Conservation (phyloP, 2,329 filamentous ascomycete genomes). For the Neurospora crassa region DNA sequence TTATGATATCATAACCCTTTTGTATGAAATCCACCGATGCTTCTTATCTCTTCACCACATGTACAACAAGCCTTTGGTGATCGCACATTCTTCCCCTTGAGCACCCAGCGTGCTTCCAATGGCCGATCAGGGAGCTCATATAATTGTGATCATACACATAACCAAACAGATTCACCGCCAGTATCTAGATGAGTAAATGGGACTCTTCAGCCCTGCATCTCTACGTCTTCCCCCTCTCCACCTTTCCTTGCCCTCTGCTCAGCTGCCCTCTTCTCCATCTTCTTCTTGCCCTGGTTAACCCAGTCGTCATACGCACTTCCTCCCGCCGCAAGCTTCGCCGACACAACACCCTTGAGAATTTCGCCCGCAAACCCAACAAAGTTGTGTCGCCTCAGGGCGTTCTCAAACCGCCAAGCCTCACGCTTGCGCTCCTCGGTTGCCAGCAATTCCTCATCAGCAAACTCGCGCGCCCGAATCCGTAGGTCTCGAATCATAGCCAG, state of each 20-base stretch:
- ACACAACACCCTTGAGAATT: slow-evolving; percentile 78
- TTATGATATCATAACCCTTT: not conserved
- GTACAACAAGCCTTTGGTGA: not conserved
- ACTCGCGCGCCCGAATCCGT: slow-evolving; percentile 64
- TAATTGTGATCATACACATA: not conserved
- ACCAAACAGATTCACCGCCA: not conserved
- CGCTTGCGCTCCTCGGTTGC: slow-evolving; percentile 76
- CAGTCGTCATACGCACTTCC: slow-evolving; percentile 60
- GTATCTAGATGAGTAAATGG: not conserved
- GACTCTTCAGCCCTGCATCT: slow-evolving; percentile 20
- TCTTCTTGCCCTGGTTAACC: slow-evolving; percentile 49
- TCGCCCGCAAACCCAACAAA: slow-evolving; percentile 94
- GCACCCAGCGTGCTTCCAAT: not conserved
- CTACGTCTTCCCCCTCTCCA: slow-evolving; percentile 20
- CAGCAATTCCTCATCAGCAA: slow-evolving; percentile 73
- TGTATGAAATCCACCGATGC: not conserved
- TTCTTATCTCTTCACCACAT: not conserved
- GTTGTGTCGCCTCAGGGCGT: slow-evolving; percentile 82
- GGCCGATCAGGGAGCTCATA: not conserved
- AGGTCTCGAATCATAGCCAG: slow-evolving; percentile 86
- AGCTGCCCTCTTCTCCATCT: slow-evolving; percentile 23
- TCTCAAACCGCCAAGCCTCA: slow-evolving; percentile 86
- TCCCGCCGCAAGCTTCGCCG: slow-evolving; percentile 57
- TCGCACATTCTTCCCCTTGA: not conserved
- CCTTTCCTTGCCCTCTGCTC: slow-evolving; percentile 18